phyloP scores from a whole-genome alignment of 352 stramenopile genomes.

The Globisporangium spinosum region DNA sequence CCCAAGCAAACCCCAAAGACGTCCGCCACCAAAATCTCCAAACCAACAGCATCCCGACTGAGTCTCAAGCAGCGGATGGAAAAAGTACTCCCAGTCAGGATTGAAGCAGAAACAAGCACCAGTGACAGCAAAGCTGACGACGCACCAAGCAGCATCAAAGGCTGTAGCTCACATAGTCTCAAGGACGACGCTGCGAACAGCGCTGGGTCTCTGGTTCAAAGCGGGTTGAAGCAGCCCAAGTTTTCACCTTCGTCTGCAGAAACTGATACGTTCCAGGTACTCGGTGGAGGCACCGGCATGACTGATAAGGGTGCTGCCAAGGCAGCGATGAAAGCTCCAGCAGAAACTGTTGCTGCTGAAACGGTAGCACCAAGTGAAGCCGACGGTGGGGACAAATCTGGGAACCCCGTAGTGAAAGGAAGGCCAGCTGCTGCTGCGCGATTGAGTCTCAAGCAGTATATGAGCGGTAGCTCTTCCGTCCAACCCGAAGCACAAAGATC shows the following conservation, averaged over 20 bases:
- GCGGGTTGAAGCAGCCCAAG: background rate
- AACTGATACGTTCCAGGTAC: background rate
- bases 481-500: background rate
- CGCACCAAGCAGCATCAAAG: background rate
- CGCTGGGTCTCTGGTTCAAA: background rate
- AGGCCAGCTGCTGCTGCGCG: background rate
- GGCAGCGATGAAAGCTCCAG: too few species aligned
- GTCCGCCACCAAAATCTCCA: background rate
- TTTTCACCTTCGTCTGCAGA: background rate
- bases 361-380: background rate
- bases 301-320: too few species aligned
- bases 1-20: background rate
- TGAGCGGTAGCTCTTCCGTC: background rate
- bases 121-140: background rate
- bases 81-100: background rate
- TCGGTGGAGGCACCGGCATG: background rate
- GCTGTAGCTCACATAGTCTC: background rate
- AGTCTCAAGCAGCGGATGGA: conserved; percentile 6
- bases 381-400: background rate
- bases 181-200: background rate
- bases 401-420: background rate
- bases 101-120: background rate
- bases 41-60: background rate
- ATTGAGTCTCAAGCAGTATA: conserved; percentile 8
- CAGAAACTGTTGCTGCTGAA: too few species aligned